phyloP scores from a whole-genome alignment of 257 asterid genomes.

The Przewalskia tangutica region DNA sequence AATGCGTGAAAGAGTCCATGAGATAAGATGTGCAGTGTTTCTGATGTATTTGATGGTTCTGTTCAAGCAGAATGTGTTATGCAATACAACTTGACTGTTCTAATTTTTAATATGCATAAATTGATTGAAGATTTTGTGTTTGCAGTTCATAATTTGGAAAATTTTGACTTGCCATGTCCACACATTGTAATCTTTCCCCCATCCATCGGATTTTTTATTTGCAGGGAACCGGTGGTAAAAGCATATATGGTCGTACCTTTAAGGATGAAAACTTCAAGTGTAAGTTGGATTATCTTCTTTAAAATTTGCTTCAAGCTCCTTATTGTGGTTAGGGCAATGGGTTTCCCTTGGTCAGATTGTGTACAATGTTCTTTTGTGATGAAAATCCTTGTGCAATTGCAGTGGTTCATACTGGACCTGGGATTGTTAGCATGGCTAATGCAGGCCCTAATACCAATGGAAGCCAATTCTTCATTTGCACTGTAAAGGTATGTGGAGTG shows the following conservation, averaged over 20 bases:
- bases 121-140: background rate
- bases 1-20: background rate
- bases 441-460: slow-evolving; percentile 98
- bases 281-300: slow-evolving; percentile 32
- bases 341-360: background rate
- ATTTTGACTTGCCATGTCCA: background rate
- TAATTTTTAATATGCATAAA: background rate
- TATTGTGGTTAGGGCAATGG: background rate
- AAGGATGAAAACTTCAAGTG: slow-evolving; percentile 90
- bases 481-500: slow-evolving; percentile 54
- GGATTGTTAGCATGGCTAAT: slow-evolving; percentile 96
- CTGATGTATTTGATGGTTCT: background rate
- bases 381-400: slow-evolving; percentile 7
- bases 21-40: background rate
- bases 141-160: background rate
- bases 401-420: slow-evolving; percentile 96
- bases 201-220: background rate
- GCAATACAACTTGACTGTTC: background rate
- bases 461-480: slow-evolving; percentile 95
- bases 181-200: background rate
- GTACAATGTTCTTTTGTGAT: background rate
- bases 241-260: slow-evolving; percentile 90
- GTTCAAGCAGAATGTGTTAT: background rate
- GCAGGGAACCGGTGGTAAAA: slow-evolving; percentile 97
- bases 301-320: background rate